phyloP scores from a whole-genome alignment of 208 protist genomes.

The Naegleria lovaniensis region DNA sequence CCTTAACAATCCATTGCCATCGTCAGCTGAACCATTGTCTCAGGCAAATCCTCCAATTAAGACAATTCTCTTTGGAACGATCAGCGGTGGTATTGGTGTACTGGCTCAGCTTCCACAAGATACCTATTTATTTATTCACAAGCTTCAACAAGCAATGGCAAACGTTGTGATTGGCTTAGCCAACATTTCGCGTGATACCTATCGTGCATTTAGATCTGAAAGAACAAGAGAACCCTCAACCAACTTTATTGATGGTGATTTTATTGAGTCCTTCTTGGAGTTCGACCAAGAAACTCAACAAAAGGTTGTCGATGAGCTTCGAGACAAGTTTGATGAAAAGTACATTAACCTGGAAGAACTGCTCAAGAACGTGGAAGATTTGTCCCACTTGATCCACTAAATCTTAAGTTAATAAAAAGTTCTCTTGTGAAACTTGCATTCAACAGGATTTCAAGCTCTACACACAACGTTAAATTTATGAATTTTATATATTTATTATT shows the following conservation, averaged over 20 bases:
- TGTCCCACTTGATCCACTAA: background rate
- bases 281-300: background rate
- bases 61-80: background rate
- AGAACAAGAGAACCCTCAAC: background rate
- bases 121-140: background rate
- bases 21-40: background rate
- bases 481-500: background rate
- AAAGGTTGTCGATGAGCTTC: background rate
- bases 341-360: background rate
- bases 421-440: no score
- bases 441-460: no score
- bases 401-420: no score
- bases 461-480: background rate
- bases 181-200: background rate
- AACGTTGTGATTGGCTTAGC: background rate
- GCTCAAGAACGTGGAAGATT: background rate
- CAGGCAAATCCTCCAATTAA: background rate
- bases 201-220: background rate
- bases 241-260: constrained; percentile 18
- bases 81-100: constrained; percentile 4
- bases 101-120: background rate
- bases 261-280: constrained; percentile 15
- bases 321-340: background rate
- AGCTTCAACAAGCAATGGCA: constrained; percentile 2
- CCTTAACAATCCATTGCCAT: background rate